Evolutionary conservation across 2,329 filamentous ascomycete species (phyloP).

Genomic region (Ophioceras dolichostomum): DNA sequence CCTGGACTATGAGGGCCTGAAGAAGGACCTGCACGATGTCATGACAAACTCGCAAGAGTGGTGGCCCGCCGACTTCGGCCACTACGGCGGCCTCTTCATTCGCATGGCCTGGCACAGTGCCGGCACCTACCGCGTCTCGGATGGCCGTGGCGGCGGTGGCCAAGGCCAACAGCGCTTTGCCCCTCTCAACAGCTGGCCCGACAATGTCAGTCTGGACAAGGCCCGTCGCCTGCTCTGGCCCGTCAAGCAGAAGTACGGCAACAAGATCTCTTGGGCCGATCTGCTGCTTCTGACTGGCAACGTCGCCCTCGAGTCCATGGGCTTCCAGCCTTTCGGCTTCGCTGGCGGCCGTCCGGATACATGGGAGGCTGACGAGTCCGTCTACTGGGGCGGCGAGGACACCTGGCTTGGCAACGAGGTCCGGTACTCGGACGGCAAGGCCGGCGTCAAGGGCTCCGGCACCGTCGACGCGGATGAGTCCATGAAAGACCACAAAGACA

Average conservation of each 20-base stretch:
- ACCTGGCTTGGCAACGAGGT: conserved; percentile 66
- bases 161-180: conserved; percentile 69
- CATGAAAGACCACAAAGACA: conserved; percentile 27
- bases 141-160: conserved; percentile 64
- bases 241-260: conserved; percentile 75
- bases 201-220: conserved; percentile 70
- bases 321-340: conserved; percentile 62
- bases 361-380: conserved; percentile 64
- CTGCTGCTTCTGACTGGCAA: conserved; percentile 61
- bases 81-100: conserved; percentile 71
- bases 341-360: conserved; percentile 59
- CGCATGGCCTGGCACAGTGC: conserved; percentile 74
- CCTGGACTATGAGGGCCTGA: conserved; percentile 57
- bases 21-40: conserved; percentile 58
- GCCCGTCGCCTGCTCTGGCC: conserved; percentile 68
- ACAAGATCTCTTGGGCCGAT: conserved; percentile 74
- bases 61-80: conserved; percentile 74
- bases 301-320: conserved; percentile 67
- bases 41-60: conserved; percentile 72
- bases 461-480: conserved; percentile 18
- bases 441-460: conserved; percentile 24
- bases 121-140: conserved; percentile 64
- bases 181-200: conserved; percentile 72
- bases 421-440: conserved; percentile 46
- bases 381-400: conserved; percentile 66